Base-by-base conservation (phyloP, 2,329 filamentous ascomycete species). In the Fusarium buharicum region DNA sequence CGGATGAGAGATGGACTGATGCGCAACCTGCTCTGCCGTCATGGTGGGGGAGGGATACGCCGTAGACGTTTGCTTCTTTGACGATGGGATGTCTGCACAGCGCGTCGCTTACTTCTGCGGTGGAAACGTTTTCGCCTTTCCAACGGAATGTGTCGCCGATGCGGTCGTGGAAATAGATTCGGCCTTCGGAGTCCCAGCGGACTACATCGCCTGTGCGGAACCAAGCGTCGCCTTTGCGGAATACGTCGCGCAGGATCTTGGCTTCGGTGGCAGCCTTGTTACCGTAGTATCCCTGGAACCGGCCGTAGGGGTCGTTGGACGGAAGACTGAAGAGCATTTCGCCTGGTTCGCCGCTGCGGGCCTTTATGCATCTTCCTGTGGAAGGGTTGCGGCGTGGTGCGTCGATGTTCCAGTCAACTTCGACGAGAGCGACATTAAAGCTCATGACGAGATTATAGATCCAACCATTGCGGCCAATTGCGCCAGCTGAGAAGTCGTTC, bases 141-240 rank as follows among this genome's bases (percentile, higher is more conserved):
- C 90, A 92, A 44, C 90, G 85, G 77, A 89, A 92, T 0, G 90
- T 92, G 71, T 92, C 90, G 51, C 90, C 90, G 59, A 92, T 89
- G 43, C 90, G 87, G 76, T 97, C 93, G 53, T 88, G 86, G 77
- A 97, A 97, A 79, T 84, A 95, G 73, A 88, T 84, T 3, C 88
- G 81, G 6, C 92, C 91, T 54, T 95, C 87, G 1, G 61, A 55
- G 63, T 93, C 90, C 77, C 83, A 85, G n/a, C 87, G 82, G 28
- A 95, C 78, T 16, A 95, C 82, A 70, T 97, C 93, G n/a, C 93
- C 93, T 0, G 91, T 90, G 20, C 92, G 86, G 80, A 93, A 96
- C 81, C 87, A 96, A 0, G 86, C 88, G 70, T 97, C 93, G 13
- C 90, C 92, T 70, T 89, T 89, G 55, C 77, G 79, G 62, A 95